Evolutionary conservation across 83 land plant genomes (phyloP).

Genomic region (Picea mariana): DNA sequence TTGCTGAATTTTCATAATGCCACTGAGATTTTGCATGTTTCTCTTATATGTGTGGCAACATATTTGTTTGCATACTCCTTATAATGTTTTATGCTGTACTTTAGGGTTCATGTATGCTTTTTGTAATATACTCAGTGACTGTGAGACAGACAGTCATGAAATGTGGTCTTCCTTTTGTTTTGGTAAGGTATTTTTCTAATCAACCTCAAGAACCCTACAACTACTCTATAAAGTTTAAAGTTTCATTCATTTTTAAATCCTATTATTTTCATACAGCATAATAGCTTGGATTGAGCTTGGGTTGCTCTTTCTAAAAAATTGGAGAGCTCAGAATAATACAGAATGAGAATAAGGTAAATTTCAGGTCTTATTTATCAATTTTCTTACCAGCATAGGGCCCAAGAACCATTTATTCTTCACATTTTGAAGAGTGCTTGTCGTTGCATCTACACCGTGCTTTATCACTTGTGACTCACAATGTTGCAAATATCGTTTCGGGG

Average conservation of each 20-base stretch:
- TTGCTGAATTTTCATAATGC: too few relatives aligned
- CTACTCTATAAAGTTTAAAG: not conserved
- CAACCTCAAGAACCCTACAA: not conserved
- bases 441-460: not conserved
- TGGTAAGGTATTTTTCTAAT: not conserved
- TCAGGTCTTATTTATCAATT: not conserved
- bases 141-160: too few relatives aligned
- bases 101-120: too few relatives aligned
- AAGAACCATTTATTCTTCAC: not conserved
- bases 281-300: not conserved
- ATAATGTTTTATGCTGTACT: too few relatives aligned
- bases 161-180: too few relatives aligned
- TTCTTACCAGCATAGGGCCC: not conserved
- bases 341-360: not conserved
- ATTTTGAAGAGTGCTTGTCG: not conserved
- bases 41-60: too few relatives aligned
- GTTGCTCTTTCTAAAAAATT: not conserved
- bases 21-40: too few relatives aligned
- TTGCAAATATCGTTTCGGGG: too few relatives aligned
- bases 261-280: not conserved
- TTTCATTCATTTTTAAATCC: not conserved
- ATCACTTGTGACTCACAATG: not conserved
- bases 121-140: too few relatives aligned
- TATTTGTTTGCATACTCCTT: too few relatives aligned
- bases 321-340: not conserved